These are phyloP conservation scores for Thraustochytrium sp. DNA, from an alignment of 352 stramenopile genomes.

Conservation along the genomic window DNA sequence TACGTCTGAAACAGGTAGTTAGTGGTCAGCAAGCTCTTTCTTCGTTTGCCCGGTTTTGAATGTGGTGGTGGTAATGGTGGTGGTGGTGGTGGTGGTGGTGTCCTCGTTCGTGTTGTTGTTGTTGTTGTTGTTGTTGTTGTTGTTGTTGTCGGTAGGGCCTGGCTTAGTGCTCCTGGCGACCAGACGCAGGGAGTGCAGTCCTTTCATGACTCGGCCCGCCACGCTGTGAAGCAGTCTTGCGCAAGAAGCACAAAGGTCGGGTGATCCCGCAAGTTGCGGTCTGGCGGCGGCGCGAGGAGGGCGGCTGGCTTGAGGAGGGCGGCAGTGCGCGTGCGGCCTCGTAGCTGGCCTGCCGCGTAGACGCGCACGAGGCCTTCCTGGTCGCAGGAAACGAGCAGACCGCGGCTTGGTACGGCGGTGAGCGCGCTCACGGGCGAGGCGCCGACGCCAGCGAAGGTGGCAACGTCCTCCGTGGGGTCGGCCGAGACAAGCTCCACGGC, in stretches of 20 bases:
- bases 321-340: neutral
- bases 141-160: neutral
- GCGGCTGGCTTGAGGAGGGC: neutral
- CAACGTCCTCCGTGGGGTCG: neutral
- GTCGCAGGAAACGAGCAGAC: neutral
- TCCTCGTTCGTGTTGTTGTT: too few species aligned
- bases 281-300: neutral
- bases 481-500: neutral
- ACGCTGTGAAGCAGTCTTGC: neutral
- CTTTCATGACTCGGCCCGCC: too few species aligned
- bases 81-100: too few species aligned
- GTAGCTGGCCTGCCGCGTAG: neutral
- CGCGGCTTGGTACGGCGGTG: neutral
- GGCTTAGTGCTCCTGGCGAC: neutral
- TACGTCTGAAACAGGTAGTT: too few species aligned
- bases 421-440: neutral
- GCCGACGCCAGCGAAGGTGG: neutral
- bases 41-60: too few species aligned
- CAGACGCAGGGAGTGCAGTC: neutral
- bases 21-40: too few species aligned
- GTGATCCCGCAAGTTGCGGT: neutral
- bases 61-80: too few species aligned
- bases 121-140: neutral
- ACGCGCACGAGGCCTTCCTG: neutral
- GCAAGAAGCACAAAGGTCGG: neutral